These are phyloP conservation scores for Dalbergia cultrata DNA, from an alignment of 306 rosid genomes.

Conservation along the genomic window DNA sequence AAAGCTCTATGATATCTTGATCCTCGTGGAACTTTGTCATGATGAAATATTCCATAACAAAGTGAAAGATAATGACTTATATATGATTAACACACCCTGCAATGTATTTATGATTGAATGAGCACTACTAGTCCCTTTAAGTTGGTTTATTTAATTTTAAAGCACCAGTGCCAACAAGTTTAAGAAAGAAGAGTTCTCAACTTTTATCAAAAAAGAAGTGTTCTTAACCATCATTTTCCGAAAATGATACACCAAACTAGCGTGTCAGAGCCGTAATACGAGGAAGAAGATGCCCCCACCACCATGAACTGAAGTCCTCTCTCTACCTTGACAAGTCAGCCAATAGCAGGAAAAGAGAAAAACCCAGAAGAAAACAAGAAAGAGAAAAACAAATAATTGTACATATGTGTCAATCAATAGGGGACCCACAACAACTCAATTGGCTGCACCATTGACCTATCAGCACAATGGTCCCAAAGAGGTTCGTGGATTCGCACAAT, in stretches of 20 bases:
- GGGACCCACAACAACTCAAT: slow-evolving; percentile 32
- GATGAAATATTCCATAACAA: background rate
- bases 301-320: background rate
- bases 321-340: background rate
- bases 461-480: slow-evolving; percentile 7
- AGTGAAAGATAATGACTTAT: background rate
- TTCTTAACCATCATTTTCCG: slow-evolving; percentile 20
- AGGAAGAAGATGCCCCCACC: slow-evolving; percentile 25
- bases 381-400: background rate
- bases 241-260: slow-evolving; percentile 27
- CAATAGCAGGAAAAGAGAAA: slow-evolving; percentile 1
- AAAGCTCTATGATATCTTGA: background rate
- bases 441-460: slow-evolving; percentile 35
- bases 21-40: background rate
- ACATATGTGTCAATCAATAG: background rate
- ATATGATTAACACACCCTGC: background rate
- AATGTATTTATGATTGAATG: background rate
- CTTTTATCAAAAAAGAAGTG: background rate
- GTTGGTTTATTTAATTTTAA: background rate
- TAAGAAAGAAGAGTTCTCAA: background rate
- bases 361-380: background rate
- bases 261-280: slow-evolving; percentile 33
- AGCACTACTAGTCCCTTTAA: background rate
- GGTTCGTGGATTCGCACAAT: slow-evolving; percentile 43
- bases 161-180: background rate